Evolutionary conservation across 1,284 basidiomycete genomes (phyloP).

Genomic region (Mycosarcoma mackinlayi): DNA sequence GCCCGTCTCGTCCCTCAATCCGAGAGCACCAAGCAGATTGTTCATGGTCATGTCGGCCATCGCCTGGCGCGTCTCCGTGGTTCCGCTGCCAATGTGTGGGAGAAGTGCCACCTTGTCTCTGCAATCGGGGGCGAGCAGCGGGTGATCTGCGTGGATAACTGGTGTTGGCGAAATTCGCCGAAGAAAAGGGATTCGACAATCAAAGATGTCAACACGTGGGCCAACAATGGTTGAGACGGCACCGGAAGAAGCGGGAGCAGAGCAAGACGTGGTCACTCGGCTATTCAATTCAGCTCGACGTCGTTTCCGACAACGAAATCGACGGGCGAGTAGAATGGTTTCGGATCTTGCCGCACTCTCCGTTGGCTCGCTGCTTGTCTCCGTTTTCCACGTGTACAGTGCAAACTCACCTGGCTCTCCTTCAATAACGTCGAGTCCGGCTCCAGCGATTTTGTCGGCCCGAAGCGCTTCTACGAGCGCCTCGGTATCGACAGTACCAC

Average conservation of each 20-base stretch:
- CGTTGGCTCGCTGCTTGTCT: constrained; percentile 1
- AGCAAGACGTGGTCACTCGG: constrained; percentile 11
- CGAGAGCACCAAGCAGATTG: constrained; percentile 56
- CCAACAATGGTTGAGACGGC: not conserved
- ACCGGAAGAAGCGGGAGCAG: constrained; percentile 14
- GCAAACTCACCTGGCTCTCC: constrained; percentile 77
- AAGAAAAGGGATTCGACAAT: not conserved
- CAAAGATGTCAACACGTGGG: too few relatives aligned
- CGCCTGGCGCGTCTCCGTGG: constrained; percentile 81
- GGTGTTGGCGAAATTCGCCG: not conserved
- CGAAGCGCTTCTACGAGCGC: constrained; percentile 84
- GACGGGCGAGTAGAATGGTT: not conserved
- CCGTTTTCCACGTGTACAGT: not conserved
- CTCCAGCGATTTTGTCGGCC: constrained; percentile 84
- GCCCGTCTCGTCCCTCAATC: constrained; percentile 31
- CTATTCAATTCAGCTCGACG: too few relatives aligned
- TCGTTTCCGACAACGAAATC: too few relatives aligned
- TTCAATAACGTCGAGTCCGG: constrained; percentile 92
- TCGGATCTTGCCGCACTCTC: constrained; percentile 25
- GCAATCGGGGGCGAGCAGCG: constrained; percentile 73
- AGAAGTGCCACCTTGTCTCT: constrained; percentile 77
- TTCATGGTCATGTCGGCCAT: constrained; percentile 75
- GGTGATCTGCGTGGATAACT: constrained; percentile 78
- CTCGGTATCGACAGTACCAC: constrained; percentile 80
- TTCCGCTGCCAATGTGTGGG: constrained; percentile 91